Evolutionary conservation across 352 stramenopile genomes (phyloP).

Genomic region (Phytopythium litorale): DNA sequence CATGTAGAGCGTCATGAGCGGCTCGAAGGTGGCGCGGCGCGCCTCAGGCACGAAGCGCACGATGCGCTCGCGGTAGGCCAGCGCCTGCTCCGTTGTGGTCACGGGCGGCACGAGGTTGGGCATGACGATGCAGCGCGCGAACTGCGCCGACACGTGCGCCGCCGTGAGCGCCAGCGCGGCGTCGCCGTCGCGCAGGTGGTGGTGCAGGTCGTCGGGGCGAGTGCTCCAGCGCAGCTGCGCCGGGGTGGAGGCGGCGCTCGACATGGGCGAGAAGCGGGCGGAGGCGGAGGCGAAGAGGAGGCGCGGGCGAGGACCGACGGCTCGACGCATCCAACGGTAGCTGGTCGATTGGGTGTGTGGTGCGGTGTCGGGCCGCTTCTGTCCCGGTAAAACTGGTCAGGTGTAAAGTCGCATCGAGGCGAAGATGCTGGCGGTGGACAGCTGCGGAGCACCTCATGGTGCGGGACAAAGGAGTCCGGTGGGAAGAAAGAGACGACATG

Average conservation of each 20-base stretch:
- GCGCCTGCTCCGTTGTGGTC: conserved; percentile 91
- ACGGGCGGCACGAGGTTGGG: conserved; percentile 98
- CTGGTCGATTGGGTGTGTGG: background rate
- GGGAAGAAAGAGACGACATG: background rate
- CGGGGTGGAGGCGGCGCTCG: background rate
- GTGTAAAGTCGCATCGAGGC: background rate
- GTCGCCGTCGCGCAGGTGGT: conserved; percentile 95
- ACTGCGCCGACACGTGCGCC: conserved; percentile 75
- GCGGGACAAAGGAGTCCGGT: background rate
- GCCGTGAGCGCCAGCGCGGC: conserved; percentile 79
- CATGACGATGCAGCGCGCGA: conserved; percentile 95
- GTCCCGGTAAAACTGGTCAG: background rate
- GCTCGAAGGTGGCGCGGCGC: conserved; percentile 74
- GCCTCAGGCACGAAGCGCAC: conserved; percentile 74
- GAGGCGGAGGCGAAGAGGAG: background rate
- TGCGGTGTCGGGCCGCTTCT: background rate
- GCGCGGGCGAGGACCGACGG: background rate
- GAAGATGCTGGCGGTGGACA: background rate
- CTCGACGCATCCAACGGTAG: background rate
- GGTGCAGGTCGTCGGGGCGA: conserved; percentile 96
- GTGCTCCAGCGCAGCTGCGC: conserved; percentile 38
- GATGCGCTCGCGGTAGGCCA: conserved; percentile 97
- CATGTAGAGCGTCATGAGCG: conserved; percentile 98
- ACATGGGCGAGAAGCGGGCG: conserved; percentile 6
- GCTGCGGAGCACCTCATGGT: background rate